Base-by-base conservation (phyloP, 2,329 filamentous ascomycete species). In the Ceratocystis ficicola region DNA sequence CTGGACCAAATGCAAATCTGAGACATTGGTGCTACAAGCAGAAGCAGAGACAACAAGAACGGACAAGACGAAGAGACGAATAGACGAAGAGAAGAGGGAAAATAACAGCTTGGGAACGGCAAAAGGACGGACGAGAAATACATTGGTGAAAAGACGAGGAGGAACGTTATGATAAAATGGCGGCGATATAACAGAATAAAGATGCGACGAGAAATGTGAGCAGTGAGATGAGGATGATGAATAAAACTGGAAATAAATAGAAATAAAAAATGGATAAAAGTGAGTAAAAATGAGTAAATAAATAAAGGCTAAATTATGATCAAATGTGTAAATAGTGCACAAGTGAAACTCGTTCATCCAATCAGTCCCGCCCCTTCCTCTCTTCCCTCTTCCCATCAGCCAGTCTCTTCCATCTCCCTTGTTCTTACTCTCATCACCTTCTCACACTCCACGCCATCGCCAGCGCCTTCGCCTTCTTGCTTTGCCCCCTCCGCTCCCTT, bases 261-360 rank as follows among this genome's bases (percentile, higher is more conserved):
- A 25, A 55, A 55, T 28, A 6, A 20, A 48, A 48, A 8, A 22
- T 22, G 17, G 20, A 52, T 25, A 20, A 1, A 17, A 50, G 46
- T 52, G n/a, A 22, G 30, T 55, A 30, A 57, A 57, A 32, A 25
- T 50, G 3, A 25, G 25, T 20, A 3, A 20, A 22, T 50, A 20
- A 25, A 57, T 28, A 32, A 22, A n/a, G 5, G 46, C 6, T 22
- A 22, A n/a, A 50, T 22, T 20, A 12, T 50, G 15, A 15, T 20
- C 8, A 20, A 50, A 50, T 50, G 22, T n/a, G 20, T 50, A n/a
- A 50, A 50, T n/a, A n/a, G 17, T 28, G 22, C 52, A 57, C 52
- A 57, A 30, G 52, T 57, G 52, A 57, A 57, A 57, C 52, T 57
- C 52, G 52, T 57, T 57, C 52, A 30, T 57, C 52, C 52, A 57